phyloP scores from a whole-genome alignment of 768 basidiomycete species.

The Astraeus odoratus region DNA sequence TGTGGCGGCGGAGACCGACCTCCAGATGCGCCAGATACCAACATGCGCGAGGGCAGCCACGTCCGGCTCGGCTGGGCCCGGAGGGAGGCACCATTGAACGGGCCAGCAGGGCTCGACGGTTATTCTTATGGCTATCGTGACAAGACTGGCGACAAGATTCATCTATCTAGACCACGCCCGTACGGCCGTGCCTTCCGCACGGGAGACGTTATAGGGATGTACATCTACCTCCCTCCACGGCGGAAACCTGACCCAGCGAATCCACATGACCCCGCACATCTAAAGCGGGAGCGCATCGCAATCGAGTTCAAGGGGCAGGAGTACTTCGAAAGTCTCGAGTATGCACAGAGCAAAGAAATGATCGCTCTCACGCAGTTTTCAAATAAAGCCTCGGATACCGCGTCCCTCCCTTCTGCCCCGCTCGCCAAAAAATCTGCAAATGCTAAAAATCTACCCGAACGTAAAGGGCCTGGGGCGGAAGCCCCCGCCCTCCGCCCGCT shows the following conservation, averaged over 20 bases:
- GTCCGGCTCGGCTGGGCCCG: slow-evolving; percentile 89
- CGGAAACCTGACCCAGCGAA: slow-evolving; percentile 55
- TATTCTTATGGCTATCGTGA: slow-evolving; percentile 92
- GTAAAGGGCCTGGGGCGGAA: slow-evolving; percentile 30
- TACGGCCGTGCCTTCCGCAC: slow-evolving; percentile 72
- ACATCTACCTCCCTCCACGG: slow-evolving; percentile 77
- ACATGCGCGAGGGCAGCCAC: slow-evolving; percentile 62
- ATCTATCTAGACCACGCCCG: slow-evolving; percentile 69
- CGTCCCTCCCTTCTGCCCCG: slow-evolving; percentile 48
- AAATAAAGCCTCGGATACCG: slow-evolving; percentile 48
- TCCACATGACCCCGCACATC: slow-evolving; percentile 69
- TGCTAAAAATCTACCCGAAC: slow-evolving; percentile 63
- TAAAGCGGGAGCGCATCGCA: slow-evolving; percentile 85
- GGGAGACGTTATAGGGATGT: slow-evolving; percentile 90
- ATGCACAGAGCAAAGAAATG: slow-evolving; percentile 89
- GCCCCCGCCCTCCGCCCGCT: slow-evolving; percentile 50
- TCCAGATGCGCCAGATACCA: slow-evolving; percentile 34
- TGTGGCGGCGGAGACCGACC: slow-evolving; percentile 61
- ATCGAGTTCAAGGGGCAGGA: slow-evolving; percentile 97
- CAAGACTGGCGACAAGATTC: slow-evolving; percentile 87
- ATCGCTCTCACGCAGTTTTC: slow-evolving; percentile 74
- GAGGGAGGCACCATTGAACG: slow-evolving; percentile 89
- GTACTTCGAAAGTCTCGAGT: slow-evolving; percentile 92
- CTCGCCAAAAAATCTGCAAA: slow-evolving; percentile 58
- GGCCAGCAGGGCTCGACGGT: slow-evolving; percentile 87